Percentiles rank a stretch among this genome's conserved stretches.
phyloP scores from a whole-genome alignment of 169 alveolate genomes.

The Plasmodium reichenowi region DNA sequence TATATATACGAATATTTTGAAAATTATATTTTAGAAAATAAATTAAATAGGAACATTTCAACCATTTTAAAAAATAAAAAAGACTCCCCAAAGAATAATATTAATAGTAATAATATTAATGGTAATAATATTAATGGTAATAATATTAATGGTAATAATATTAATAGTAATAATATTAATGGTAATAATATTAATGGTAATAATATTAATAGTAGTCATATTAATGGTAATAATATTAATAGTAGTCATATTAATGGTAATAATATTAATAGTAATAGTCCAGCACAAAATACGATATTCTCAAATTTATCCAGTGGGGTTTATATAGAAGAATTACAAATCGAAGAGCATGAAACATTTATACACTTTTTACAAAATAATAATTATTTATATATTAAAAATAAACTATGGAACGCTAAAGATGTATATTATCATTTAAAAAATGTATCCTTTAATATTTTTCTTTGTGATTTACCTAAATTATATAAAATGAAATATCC shows the following conservation, averaged over 20 bases:
- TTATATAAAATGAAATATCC: constrained; percentile 41
- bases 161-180: background rate
- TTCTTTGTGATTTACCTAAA: constrained; percentile 68
- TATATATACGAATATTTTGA: constrained; percentile 70
- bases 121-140: background rate
- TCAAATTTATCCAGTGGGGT: background rate
- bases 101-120: background rate
- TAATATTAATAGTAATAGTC: background rate
- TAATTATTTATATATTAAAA: constrained; percentile 51
- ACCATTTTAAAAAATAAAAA: background rate
- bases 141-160: background rate
- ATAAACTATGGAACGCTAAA: constrained; percentile 49
- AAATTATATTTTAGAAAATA: constrained; percentile 16
- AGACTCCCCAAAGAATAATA: background rate
- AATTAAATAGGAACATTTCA: background rate
- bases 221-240: no score
- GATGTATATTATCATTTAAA: constrained; percentile 20
- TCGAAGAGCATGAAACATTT: constrained; percentile 12
- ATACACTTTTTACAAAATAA: constrained; percentile 26
- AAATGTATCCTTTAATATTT: constrained; percentile 37
- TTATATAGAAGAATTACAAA: background rate
- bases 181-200: no score
- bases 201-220: no score
- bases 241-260: no score
- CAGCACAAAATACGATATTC: background rate